These are phyloP conservation scores for Kodamaea nitidulidarum DNA, from an alignment of 805 yeast genomes.

Conservation along the genomic window DNA sequence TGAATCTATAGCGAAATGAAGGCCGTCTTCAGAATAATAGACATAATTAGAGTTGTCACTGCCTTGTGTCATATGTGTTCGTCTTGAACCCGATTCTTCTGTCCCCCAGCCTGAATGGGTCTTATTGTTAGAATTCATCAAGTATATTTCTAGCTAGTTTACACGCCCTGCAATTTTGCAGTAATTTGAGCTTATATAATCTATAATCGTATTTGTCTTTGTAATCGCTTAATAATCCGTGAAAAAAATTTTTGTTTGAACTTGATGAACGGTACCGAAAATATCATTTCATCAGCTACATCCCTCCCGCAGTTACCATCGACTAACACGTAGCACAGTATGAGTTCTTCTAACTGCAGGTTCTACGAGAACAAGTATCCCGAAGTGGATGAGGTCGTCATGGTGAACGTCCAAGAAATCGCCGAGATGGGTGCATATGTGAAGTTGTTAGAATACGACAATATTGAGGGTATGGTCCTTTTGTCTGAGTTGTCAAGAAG, in stretches of 20 bases:
- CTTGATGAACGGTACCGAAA: conserved; percentile 2
- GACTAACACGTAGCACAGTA: conserved; percentile 18
- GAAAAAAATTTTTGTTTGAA: conserved; percentile 6
- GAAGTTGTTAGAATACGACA: conserved; percentile 91
- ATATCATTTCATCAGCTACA: background rate
- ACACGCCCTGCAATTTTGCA: conserved; percentile 1
- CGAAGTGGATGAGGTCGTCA: conserved; percentile 97
- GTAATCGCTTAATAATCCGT: conserved; percentile 3
- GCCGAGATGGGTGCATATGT: conserved; percentile 99
- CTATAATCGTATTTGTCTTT: background rate
- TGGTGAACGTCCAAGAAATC: conserved; percentile 97
- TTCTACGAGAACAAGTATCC: conserved; percentile 98
- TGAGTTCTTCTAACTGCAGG: conserved; percentile 90
- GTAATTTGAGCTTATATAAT: conserved; percentile 1
- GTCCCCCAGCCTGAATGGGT: background rate
- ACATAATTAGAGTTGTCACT: background rate
- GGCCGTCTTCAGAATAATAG: conserved; percentile 32
- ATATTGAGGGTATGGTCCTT: conserved; percentile 97
- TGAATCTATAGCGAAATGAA: conserved; percentile 58
- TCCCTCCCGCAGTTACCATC: background rate
- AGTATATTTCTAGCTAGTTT: background rate
- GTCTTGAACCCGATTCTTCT: background rate
- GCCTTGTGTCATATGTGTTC: background rate
- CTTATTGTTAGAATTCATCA: no score
- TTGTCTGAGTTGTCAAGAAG: conserved; percentile 95